phyloP scores from a whole-genome alignment of 2,329 filamentous ascomycete species.

The Trichothecium sympodiale region DNA sequence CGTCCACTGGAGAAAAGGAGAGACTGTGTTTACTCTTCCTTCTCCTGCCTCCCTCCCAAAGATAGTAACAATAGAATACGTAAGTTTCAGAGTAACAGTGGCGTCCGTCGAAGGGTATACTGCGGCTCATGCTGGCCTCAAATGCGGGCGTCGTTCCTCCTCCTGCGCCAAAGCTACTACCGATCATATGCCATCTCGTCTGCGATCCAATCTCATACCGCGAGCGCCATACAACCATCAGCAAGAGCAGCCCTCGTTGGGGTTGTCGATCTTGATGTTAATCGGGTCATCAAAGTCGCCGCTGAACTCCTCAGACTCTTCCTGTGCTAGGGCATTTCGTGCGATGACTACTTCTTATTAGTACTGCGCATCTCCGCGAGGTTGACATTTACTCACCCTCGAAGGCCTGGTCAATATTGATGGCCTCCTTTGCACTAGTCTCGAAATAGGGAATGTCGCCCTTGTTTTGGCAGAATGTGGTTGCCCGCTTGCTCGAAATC shows the following conservation, averaged over 20 bases:
- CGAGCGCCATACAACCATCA: slow-evolving; percentile 30
- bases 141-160: too few species aligned
- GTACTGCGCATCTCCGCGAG: slow-evolving; percentile 3
- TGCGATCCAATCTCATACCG: not conserved
- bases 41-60: too few species aligned
- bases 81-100: not conserved
- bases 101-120: slow-evolving; percentile 4
- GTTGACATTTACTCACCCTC: slow-evolving; percentile 38
- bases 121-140: not conserved
- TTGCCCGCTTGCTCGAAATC: slow-evolving; percentile 92
- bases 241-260: slow-evolving; percentile 87
- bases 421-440: slow-evolving; percentile 96
- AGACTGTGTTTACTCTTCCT: too few species aligned
- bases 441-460: slow-evolving; percentile 98
- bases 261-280: slow-evolving; percentile 93
- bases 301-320: slow-evolving; percentile 95
- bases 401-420: slow-evolving; percentile 83
- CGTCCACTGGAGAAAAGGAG: too few species aligned
- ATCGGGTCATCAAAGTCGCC: slow-evolving; percentile 97
- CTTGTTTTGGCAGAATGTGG: slow-evolving; percentile 96
- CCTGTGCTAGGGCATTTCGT: slow-evolving; percentile 86
- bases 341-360: slow-evolving; percentile 62
- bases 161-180: not conserved
- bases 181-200: not conserved
- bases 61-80: too few species aligned